A percentile compares a stretch with the other conserved stretches of the same genome.
Conservation (phyloP, 1,284 basidiomycete genomes). For the Irpex sp. region DNA sequence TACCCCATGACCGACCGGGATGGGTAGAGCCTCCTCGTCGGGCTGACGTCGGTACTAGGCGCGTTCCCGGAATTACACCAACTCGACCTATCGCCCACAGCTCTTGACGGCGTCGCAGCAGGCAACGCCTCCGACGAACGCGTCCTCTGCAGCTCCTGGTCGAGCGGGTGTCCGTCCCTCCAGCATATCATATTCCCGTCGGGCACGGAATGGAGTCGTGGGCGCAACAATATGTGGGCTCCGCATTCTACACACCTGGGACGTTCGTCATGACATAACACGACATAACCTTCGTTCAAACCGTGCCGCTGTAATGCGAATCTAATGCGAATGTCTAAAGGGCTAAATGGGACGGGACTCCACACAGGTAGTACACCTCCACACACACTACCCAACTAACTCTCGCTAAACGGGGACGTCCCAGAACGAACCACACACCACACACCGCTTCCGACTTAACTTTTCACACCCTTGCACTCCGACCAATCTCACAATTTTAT, state of each 20-base stretch:
- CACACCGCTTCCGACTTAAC: background rate
- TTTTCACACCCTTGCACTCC: background rate
- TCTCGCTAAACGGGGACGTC: background rate
- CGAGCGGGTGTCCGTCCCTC: slow-evolving; percentile 48
- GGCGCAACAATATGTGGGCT: slow-evolving; percentile 30
- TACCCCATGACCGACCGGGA: background rate
- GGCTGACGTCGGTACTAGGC: slow-evolving; percentile 34
- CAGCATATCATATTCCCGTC: slow-evolving; percentile 54
- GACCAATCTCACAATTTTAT: background rate
- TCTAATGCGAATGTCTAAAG: no score
- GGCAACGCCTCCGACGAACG: slow-evolving; percentile 47
- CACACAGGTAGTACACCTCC: background rate
- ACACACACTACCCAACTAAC: background rate
- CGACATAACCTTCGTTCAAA: background rate
- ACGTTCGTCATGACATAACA: background rate
- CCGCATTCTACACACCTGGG: background rate
- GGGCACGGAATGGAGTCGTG: slow-evolving; percentile 34
- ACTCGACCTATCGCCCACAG: slow-evolving; percentile 58
- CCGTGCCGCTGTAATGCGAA: no score
- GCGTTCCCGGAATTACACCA: slow-evolving; percentile 31
- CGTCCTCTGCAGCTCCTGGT: slow-evolving; percentile 51
- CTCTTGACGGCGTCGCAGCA: slow-evolving; percentile 34
- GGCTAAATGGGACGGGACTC: background rate
- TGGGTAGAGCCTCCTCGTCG: slow-evolving; percentile 33
- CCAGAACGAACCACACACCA: background rate